Evolutionary conservation across 352 stramenopile species (phyloP).

Genomic region (Pythium coloratum): DNA sequence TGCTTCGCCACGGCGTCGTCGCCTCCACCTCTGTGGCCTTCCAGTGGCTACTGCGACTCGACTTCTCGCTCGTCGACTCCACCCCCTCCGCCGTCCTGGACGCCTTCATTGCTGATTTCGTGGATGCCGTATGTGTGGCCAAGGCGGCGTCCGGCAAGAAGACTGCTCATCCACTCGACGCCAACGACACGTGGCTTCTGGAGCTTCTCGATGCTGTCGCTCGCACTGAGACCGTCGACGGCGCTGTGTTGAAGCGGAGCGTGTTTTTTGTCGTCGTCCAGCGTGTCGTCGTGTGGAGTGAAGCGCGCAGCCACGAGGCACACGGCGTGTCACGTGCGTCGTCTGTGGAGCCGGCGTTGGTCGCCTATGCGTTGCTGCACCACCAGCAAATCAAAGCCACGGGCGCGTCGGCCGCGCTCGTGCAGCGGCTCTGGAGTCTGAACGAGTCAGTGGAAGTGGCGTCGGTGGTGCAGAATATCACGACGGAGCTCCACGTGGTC

Average conservation of each 20-base stretch:
- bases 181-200: conserved; percentile 21
- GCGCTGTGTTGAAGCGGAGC: neutral
- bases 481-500: conserved; percentile 13
- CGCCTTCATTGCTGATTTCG: conserved; percentile 10
- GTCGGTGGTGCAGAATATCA: neutral
- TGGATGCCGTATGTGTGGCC: conserved; percentile 5
- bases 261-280: conserved; percentile 14
- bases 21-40: conserved; percentile 7
- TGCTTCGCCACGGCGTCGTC: conserved; percentile 7
- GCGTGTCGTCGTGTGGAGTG: neutral
- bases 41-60: conserved; percentile 16
- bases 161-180: neutral
- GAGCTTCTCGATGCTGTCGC: conserved; percentile 18
- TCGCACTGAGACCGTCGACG: neutral
- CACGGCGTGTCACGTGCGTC: neutral
- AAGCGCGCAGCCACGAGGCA: conserved; percentile 6
- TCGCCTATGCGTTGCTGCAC: neutral
- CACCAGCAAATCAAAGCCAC: conserved; percentile 5
- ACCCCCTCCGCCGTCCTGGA: neutral
- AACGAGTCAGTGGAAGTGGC: neutral
- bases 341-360: neutral
- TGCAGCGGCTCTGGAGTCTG: conserved; percentile 9
- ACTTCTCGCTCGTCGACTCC: conserved; percentile 4
- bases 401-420: neutral
- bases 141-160: conserved; percentile 12